Conservation (phyloP, 768 basidiomycete genomes). For the Phaeotremella skinneri region DNA sequence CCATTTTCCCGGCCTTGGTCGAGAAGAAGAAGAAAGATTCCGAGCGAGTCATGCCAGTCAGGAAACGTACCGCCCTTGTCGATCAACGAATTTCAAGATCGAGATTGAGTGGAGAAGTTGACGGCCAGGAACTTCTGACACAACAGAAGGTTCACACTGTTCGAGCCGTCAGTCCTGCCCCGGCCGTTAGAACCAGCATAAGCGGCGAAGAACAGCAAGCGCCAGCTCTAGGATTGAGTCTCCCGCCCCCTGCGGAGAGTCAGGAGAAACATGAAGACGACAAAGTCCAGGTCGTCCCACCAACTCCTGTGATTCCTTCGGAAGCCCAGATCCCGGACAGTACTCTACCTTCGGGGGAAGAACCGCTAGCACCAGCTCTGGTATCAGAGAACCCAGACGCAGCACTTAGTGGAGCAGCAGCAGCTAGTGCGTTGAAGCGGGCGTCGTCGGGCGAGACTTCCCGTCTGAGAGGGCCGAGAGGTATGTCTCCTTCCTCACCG, state of each 20-base stretch:
- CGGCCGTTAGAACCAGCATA: not conserved
- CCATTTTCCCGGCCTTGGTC: constrained; percentile 75
- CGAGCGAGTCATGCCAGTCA: constrained; percentile 73
- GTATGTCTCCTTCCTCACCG: constrained; percentile 4
- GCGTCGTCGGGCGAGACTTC: constrained; percentile 36
- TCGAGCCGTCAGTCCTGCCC: not conserved
- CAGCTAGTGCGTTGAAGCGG: constrained; percentile 23
- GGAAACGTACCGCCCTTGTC: constrained; percentile 81
- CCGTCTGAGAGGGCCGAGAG: constrained; percentile 39
- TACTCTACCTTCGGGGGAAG: not conserved
- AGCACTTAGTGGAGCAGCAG: not conserved
- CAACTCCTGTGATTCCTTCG: constrained; percentile 18
- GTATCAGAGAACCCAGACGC: not conserved
- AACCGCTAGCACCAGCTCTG: not conserved
- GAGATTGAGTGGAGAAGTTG: constrained; percentile 64
- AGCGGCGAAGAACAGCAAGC: constrained; percentile 5
- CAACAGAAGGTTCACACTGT: constrained; percentile 48
- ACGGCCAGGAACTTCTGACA: constrained; percentile 68
- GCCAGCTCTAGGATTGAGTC: constrained; percentile 14
- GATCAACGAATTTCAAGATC: constrained; percentile 85
- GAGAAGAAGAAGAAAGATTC: constrained; percentile 81
- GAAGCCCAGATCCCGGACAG: not conserved
- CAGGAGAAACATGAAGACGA: constrained; percentile 2
- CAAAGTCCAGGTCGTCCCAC: constrained; percentile 21
- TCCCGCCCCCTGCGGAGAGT: constrained; percentile 6